phyloP scores from a whole-genome alignment of 2,329 filamentous ascomycete species.

The Nigrospora sphaerica region DNA sequence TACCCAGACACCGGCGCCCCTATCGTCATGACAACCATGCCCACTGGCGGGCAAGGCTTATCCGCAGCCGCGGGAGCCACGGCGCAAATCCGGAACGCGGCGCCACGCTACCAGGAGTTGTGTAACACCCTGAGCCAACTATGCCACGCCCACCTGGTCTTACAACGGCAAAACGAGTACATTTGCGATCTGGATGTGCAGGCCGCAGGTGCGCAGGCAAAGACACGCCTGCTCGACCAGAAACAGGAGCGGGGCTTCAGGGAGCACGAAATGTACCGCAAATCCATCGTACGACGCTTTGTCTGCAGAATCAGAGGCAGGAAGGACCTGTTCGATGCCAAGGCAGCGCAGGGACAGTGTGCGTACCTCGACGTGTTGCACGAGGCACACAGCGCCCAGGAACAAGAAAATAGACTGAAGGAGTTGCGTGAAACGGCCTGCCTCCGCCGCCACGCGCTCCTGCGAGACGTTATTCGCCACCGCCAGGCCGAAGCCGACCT shows the following conservation, averaged over 20 bases:
- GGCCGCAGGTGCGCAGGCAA: conserved; percentile 25
- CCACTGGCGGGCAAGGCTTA: too few relatives aligned
- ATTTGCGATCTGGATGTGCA: conserved; percentile 37
- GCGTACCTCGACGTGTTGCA: conserved; percentile 48
- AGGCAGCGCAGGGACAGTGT: conserved; percentile 44
- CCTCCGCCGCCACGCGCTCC: conserved; percentile 25
- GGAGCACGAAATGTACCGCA: conserved; percentile 45
- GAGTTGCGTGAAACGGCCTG: conserved; percentile 32
- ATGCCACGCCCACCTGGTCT: conserved; percentile 37
- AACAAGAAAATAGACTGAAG: conserved; percentile 31
- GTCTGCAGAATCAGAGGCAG: conserved; percentile 42
- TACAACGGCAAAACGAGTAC: conserved; percentile 37
- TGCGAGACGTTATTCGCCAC: conserved; percentile 26
- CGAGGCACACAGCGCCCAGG: conserved; percentile 35
- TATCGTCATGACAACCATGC: too few relatives aligned
- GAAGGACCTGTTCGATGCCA: conserved; percentile 39
- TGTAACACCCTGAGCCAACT: conserved; percentile 39
- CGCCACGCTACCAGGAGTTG: conserved; percentile 33
- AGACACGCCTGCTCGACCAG: conserved; percentile 29
- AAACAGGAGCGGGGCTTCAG: conserved; percentile 39
- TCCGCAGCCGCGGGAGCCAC: conserved; percentile 11
- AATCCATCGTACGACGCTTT: conserved; percentile 44
- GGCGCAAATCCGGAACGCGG: conserved; percentile 29
- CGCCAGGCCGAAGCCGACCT: conserved; percentile 35
- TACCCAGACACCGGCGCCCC: too few relatives aligned